Evolutionary conservation across 129 eudicot species (phyloP), one percentile per base, ranked within the genome.

Genomic region (Centella asiatica): DNA sequence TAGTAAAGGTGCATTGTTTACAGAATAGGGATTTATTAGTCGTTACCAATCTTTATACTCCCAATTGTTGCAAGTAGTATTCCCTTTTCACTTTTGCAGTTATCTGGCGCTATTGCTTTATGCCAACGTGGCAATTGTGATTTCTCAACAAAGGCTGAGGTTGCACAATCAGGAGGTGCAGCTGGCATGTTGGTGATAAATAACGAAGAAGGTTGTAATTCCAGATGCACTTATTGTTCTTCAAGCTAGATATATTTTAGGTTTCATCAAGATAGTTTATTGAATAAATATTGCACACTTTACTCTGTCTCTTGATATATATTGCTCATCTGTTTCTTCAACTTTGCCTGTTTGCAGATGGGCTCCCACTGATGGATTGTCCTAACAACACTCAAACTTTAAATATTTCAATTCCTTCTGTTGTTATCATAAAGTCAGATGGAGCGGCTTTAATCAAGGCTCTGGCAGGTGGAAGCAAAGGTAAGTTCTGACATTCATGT

Each of bases 131-230:
- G 99, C 73, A 84, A 71, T 47, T 92, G 99, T 74, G 84, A 74
- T 49, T 92, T 79, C 74, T 72, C 77, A 62, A 53, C 71, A 18
- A 92, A 84, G 77, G 99, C 99, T 33, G 57, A 73, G 74, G 60
- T 80, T 66, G 96, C 95, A 47, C 95, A 92, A 79, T 82, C 80
- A 17, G 95, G 74, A 65, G 96, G 92, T 48, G 99, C 96, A 45
- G 67, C 82, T 56, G 96, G 81, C 65, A 68, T 92, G 73, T 69
- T 92, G 77, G 79, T 92, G 65, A 73, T 87, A 69, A 85, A 83
- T 80, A 75, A 78, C 36, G 74, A 66, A 36, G 88, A 80, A 84
- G 99, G 99, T 92, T 66, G 73, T 57, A 15, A 46, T 22, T 67
- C 44, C 66, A 59, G 68, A 54, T 59, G 55, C 20, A 51, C 40